phyloP scores from a whole-genome alignment of 2,329 filamentous ascomycete species.

The Colletotrichum phormii region DNA sequence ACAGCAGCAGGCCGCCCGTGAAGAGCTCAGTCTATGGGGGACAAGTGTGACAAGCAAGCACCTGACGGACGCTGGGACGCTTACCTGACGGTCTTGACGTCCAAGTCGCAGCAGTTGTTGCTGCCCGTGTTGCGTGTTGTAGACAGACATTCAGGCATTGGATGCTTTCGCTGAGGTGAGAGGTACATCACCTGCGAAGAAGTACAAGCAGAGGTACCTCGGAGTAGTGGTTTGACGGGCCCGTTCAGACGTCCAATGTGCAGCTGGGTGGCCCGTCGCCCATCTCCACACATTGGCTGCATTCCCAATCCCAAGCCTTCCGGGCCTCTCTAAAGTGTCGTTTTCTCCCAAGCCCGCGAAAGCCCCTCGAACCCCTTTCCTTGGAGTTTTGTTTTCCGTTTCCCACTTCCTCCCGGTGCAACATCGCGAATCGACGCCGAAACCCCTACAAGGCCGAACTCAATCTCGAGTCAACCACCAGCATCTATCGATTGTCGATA shows the following conservation, averaged over 20 bases:
- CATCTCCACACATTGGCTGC: conserved; percentile 30
- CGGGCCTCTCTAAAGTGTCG: conserved; percentile 27
- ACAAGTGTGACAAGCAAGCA: not conserved
- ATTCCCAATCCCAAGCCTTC: conserved; percentile 35
- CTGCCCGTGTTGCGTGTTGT: not conserved
- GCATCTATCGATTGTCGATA: not conserved
- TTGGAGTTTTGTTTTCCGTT: conserved; percentile 16
- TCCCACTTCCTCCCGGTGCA: conserved; percentile 14
- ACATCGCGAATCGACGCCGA: conserved; percentile 24
- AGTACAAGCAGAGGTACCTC: not conserved
- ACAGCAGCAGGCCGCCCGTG: conserved; percentile 19
- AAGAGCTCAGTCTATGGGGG: not conserved
- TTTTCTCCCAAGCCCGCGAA: conserved; percentile 14
- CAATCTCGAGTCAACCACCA: not conserved
- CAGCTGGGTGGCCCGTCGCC: not conserved
- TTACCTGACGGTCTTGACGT: too few relatives aligned
- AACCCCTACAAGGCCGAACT: not conserved
- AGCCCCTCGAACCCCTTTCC: conserved; percentile 33
- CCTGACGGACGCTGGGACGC: not conserved
- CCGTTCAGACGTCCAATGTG: conserved; percentile 5
- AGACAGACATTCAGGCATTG: not conserved
- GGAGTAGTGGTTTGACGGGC: conserved; percentile 4
- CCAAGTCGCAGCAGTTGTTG: too few relatives aligned
- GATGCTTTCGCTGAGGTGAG: not conserved
- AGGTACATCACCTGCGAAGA: not conserved